Conservation (phyloP, 1,284 basidiomycete species). For the Fomitopsis pinicola region DNA sequence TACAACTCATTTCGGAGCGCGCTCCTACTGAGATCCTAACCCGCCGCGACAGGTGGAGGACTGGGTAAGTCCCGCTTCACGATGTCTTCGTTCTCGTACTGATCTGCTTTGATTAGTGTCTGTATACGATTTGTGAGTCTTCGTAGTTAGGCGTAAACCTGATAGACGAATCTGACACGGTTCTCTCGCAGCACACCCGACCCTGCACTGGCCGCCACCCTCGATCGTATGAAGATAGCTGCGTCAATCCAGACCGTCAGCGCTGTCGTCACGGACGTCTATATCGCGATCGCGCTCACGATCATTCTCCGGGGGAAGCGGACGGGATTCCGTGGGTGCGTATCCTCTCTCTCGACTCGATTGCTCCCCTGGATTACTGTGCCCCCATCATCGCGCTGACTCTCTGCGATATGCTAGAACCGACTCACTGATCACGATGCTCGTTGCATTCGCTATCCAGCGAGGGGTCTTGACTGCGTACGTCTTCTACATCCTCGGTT, state of each 20-base stretch:
- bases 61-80: neutral
- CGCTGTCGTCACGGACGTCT: neutral
- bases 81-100: neutral
- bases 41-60: neutral
- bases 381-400: neutral
- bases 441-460: neutral
- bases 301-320: neutral
- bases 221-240: neutral
- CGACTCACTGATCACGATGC: neutral
- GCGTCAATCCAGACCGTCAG: neutral
- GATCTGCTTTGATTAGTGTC: neutral
- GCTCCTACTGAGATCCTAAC: too few species aligned
- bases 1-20: too few species aligned
- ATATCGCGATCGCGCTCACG: neutral
- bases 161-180: too few species aligned
- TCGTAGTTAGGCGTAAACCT: neutral
- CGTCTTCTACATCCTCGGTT: neutral
- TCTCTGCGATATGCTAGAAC: neutral
- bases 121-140: neutral
- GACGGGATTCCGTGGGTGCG: neutral
- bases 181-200: neutral
- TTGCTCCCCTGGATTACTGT: neutral
- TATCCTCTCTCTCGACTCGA: neutral
- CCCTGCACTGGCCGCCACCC: neutral
- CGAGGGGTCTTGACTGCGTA: neutral